phyloP scores from a whole-genome alignment of 148 eudicot species.

The Amaranthus hypochondriacus region DNA sequence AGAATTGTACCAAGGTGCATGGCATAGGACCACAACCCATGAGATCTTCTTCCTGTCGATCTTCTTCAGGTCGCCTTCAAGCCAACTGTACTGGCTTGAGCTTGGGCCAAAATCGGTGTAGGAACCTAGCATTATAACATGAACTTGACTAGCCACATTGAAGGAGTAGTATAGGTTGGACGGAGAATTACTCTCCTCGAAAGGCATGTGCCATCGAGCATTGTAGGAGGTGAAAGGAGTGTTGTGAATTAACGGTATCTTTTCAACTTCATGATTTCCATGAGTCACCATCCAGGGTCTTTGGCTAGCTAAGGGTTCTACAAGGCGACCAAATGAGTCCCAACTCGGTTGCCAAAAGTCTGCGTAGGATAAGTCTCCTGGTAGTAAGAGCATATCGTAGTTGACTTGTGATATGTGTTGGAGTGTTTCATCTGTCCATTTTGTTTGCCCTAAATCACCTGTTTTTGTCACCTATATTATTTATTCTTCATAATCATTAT shows the following conservation, averaged over 20 bases:
- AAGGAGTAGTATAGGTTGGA: conserved; percentile 74
- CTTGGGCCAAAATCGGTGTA: conserved; percentile 48
- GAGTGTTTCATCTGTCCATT: conserved; percentile 55
- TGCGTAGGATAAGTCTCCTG: conserved; percentile 78
- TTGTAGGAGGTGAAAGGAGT: conserved; percentile 59
- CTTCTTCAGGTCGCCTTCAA: conserved; percentile 38
- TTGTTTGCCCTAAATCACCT: conserved; percentile 91
- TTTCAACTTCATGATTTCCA: conserved; percentile 79
- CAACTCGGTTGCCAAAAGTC: conserved; percentile 44
- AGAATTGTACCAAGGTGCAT: conserved; percentile 81
- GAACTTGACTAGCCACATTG: conserved; percentile 54
- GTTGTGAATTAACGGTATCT: conserved; percentile 29
- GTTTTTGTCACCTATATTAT: not conserved
- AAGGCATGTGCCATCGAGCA: conserved; percentile 79
- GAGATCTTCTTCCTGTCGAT: conserved; percentile 59
- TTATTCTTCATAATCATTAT: not conserved
- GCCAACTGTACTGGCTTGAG: conserved; percentile 67
- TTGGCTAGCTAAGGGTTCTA: conserved; percentile 61
- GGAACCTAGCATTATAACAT: conserved; percentile 68
- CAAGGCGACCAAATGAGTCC: conserved; percentile 70
- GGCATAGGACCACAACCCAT: conserved; percentile 55
- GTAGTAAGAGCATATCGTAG: conserved; percentile 57
- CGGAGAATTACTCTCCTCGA: conserved; percentile 49
- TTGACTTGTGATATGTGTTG: conserved; percentile 48
- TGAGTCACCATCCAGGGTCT: conserved; percentile 87